Evolutionary conservation across 352 stramenopile species (phyloP), one percentile per base, ranked within the genome.

Genomic region (Halophytophthora polymorphica): DNA sequence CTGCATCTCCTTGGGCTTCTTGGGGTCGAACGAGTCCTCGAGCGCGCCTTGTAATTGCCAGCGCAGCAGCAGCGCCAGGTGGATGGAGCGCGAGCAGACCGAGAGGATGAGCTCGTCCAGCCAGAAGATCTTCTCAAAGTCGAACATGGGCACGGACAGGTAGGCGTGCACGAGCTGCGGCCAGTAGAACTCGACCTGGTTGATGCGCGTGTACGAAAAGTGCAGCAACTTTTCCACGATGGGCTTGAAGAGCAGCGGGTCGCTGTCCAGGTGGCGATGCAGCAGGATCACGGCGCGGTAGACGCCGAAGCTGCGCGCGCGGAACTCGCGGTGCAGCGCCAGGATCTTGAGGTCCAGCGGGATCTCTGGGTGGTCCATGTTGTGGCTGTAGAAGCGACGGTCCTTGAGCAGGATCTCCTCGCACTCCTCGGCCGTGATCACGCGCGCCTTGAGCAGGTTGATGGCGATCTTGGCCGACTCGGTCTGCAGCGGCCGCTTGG

Each of bases 151-250:
- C 45, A 95, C 80, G 17, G 79, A 93, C 42, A 96, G 44, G 42
- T 93, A 93, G 47, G 83, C 82, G 48, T 96, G 88, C 36, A 96
- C 76, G 29, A 96, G 90, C 66, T 96, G 88, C 15, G 85, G 86
- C 79, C 84, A 95, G 56, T 95, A 96, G 53, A 96, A 96, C 57
- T 96, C 88, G 39, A 96, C 81, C 64, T 96, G 80, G 53, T 94
- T 94, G 59, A 96, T 93, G 19, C 85, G 73, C 22, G 83, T 89
- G 67, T 93, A 93, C 36, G 83, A 92, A 54, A 93, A 93, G 29
- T 93, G 75, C 5, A 91, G 61, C 45, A 95, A 45, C 22, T 85
- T 86, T 49, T 93, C 83, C 41, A 93, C 78, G 35, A 93, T 90
- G 29, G 83, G 85, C 61, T 95, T 93, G 61, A 94, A 94, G 5